Base-by-base conservation (phyloP, 2,329 filamentous ascomycete genomes). In the Diaporthe citrichinensis region DNA sequence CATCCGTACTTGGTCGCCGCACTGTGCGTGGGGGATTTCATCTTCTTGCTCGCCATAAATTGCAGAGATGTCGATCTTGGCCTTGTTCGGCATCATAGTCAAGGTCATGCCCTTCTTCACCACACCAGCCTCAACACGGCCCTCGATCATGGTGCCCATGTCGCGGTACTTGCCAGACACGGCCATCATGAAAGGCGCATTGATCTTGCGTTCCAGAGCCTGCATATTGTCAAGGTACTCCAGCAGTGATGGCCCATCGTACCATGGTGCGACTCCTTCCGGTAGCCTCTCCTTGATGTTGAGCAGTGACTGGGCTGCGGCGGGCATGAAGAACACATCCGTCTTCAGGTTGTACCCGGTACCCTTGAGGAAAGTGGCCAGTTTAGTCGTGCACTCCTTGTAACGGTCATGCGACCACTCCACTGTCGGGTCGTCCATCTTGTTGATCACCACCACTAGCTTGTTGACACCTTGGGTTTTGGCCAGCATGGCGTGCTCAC, bases 381-480 rank as follows among this genome's bases (percentile, higher is more conserved):
- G 91, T 88, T 98, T 99, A 79, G 92, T 92, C 4, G 92, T 96
- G 85, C 97, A 99, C 86, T 99, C 97, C 81, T 95, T 93, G 88
- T 95, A 99, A 74, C 97, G 93, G 55, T 94, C 94, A 80, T 98
- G 92, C 73, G 94, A 97, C 97, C 97, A 99, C 82, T 98, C 92
- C 71, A 99, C 97, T 3, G 97, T 99, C 15, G 93, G 89, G 83
- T 99, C 97, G 83, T 99, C 97, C 97, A 99, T 99, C 90, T 99
- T 99, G 91, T 99, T 99, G 83, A 98, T 96, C 72, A 91, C 97
- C 41, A 99, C 93, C 61, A 98, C 89, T 74, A 99, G 90, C 87
- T 98, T 98, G 90, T 98, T 98, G 76, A 99, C 97, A 86, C 97
- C 97, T 84, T 98, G 96, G 0, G 97, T 99, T 87, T 98, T 98